phyloP scores from a whole-genome alignment of 148 eudicot genomes.

The Fagopyrum tataricum region DNA sequence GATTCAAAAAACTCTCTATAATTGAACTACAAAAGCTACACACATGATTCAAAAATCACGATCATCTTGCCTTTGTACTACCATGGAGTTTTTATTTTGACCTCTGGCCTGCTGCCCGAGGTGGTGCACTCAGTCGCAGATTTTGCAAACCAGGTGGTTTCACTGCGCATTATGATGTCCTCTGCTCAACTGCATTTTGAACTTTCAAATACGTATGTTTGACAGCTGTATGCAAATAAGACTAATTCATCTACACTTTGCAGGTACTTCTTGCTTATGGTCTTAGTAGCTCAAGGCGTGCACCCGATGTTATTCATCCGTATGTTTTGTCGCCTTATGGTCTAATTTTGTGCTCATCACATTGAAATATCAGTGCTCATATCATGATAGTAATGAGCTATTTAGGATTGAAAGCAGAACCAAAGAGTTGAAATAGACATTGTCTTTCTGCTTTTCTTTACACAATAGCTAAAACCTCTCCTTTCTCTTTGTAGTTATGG shows the following conservation, averaged over 20 bases:
- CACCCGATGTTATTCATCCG: constrained; percentile 98
- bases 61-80: no score
- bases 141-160: constrained; percentile 86
- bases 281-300: constrained; percentile 92
- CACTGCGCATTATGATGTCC: constrained; percentile 7
- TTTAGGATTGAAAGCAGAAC: background rate
- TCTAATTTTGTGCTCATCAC: background rate
- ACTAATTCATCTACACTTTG: constrained; percentile 39
- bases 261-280: constrained; percentile 98
- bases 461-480: constrained; percentile 7
- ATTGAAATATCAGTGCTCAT: background rate
- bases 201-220: constrained; percentile 5
- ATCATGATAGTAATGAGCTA: background rate
- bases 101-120: constrained; percentile 94
- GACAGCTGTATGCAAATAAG: constrained; percentile 22
- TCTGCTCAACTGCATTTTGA: background rate
- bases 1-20: no score
- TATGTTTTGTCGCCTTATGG: constrained; percentile 12
- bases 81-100: no score
- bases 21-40: no score
- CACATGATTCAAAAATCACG: no score
- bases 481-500: constrained; percentile 61
- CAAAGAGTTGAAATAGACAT: background rate
- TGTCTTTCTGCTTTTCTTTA: background rate
- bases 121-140: constrained; percentile 86